Evolutionary conservation across 2,329 filamentous ascomycete genomes (phyloP), one percentile per base, ranked within the genome.

Genomic region (Botryotinia calthae): DNA sequence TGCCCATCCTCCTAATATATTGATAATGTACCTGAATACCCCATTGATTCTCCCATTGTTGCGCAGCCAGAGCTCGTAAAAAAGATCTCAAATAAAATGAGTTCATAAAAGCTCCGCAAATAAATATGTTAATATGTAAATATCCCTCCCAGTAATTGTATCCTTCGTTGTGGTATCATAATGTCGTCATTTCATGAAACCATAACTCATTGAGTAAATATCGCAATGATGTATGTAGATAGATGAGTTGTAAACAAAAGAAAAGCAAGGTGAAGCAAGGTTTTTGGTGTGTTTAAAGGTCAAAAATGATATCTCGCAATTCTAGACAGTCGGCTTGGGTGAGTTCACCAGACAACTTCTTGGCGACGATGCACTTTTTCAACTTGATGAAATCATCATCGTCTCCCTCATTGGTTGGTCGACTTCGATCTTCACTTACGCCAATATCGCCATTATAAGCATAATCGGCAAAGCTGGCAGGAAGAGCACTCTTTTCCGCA

Each of bases 361-460:
- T 67, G 2, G 64, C 64, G 1, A 67, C 51, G 16, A 67, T 67
- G 9, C 1, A 28, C 12, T 54, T 67, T 7, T 67, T 67, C 31
- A 67, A 18, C 25, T 54, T 67, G 4, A 46, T 67, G 31, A 67
- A 28, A 10, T 54, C 63, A 51, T 66, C 62, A 8, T 64, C 64
- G 5, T 67, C 34, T 3, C 37, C 64, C 12, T 54, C 46, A 1
- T 10, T 54, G 14, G 25, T 40, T 28, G 44, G 64, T 7, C 46
- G 64, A 22, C 14, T 62, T 40, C 22, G 34, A 1, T 9, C 5
- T 28, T 67, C 64, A 10, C 10, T 54, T 40, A 20, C 46, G n/a
- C 79, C 76, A 66, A 77, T 63, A 65, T 80, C 75, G 5, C 81
- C 81, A 69, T 79, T 69, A 63, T 82, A 82, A 4, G 72, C 72